Percentiles rank a stretch among this genome's conserved stretches.
Conservation (phyloP, 78 protist species). For the Pigoraptor vietnamica region DNA sequence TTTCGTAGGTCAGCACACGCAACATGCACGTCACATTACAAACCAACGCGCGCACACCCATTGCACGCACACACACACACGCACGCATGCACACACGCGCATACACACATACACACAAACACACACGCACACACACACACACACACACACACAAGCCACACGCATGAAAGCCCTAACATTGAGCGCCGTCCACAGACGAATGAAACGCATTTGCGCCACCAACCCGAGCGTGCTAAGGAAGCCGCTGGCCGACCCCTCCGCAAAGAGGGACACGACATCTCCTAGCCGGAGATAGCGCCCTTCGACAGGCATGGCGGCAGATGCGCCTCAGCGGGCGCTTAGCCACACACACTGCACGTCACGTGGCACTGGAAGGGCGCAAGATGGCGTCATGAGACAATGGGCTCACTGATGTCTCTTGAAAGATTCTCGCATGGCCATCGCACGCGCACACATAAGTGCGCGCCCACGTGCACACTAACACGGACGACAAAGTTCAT, state of each 20-base stretch:
- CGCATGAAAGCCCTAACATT: not conserved
- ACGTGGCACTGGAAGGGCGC: too few species aligned
- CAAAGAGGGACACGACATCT: constrained; percentile 16
- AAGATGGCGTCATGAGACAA: too few species aligned
- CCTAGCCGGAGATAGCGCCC: constrained; percentile 7
- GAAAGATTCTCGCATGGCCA: too few species aligned
- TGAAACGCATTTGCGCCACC: not conserved
- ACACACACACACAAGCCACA: not conserved
- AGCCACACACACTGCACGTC: too few species aligned
- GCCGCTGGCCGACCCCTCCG: not conserved
- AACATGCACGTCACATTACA: not conserved
- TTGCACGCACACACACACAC: not conserved
- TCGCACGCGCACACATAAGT: too few species aligned
- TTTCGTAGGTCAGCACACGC: not conserved
- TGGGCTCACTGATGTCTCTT: too few species aligned
- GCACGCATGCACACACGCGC: not conserved
- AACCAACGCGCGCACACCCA: not conserved
- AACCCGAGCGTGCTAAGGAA: constrained; percentile 26
- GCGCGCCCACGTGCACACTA: too few species aligned
- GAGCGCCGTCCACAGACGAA: not conserved
- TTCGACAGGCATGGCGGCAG: too few species aligned
- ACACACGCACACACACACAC: not conserved
- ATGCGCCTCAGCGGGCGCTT: too few species aligned
- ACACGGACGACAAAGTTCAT: too few species aligned
- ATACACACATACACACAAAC: not conserved